Conservation (phyloP, 345 rosid genomes). For the Excoecaria agallocha region DNA sequence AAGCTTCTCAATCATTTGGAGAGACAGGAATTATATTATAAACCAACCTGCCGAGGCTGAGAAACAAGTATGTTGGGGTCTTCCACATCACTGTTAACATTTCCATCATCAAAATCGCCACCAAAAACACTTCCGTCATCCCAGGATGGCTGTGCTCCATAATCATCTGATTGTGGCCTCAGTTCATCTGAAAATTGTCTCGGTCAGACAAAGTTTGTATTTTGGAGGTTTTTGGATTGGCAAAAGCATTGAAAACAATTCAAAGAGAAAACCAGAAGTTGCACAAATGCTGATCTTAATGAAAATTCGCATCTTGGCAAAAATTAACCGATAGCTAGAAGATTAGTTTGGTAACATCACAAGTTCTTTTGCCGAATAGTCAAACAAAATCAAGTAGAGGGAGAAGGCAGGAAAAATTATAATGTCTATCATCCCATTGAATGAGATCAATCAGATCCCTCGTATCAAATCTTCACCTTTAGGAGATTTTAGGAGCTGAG, state of each 20-base stretch:
- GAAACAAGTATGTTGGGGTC: slow-evolving; percentile 58
- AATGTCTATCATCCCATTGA: too few relatives aligned
- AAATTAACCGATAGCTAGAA: background rate
- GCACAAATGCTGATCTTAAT: background rate
- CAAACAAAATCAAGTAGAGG: background rate
- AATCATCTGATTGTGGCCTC: slow-evolving; percentile 46
- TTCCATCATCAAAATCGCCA: slow-evolving; percentile 56
- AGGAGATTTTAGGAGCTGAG: too few relatives aligned
- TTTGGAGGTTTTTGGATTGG: background rate
- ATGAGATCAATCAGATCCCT: too few relatives aligned
- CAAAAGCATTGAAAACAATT: background rate
- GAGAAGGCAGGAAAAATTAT: background rate
- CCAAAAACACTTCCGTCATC: slow-evolving; percentile 49
- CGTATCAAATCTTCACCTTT: too few relatives aligned
- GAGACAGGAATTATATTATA: background rate
- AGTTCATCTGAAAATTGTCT: slow-evolving; percentile 43
- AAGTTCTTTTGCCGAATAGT: background rate
- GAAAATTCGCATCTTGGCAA: background rate
- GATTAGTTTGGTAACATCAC: background rate
- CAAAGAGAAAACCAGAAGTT: background rate
- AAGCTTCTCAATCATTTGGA: background rate
- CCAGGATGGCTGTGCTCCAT: slow-evolving; percentile 59
- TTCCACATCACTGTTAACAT: slow-evolving; percentile 60
- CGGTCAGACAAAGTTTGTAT: background rate
- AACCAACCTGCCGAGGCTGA: slow-evolving; percentile 86